Evolutionary conservation across 805 yeast genomes (phyloP).

Genomic region (Kodamaea lidongshanica): DNA sequence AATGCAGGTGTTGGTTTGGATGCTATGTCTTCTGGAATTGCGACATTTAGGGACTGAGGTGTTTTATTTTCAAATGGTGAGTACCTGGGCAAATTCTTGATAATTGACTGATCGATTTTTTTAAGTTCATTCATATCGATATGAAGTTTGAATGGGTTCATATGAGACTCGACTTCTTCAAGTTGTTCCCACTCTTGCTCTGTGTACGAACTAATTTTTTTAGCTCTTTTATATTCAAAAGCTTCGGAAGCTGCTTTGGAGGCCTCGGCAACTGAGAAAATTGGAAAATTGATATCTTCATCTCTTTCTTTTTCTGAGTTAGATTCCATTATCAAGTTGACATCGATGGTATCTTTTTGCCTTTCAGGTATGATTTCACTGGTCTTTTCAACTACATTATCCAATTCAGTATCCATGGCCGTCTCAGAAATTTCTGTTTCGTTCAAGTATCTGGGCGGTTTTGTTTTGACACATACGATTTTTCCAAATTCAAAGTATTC

Average conservation of each 20-base stretch:
- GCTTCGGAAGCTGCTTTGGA: slow-evolving; percentile 1
- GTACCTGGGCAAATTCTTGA: slow-evolving; percentile 43
- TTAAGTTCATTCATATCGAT: slow-evolving; percentile 38
- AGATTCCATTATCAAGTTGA: neutral
- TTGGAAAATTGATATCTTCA: slow-evolving; percentile 3
- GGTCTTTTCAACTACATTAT: neutral
- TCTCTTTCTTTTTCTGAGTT: slow-evolving; percentile 1
- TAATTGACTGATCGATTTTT: slow-evolving; percentile 41
- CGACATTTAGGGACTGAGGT: neutral
- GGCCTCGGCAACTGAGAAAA: slow-evolving; percentile 1
- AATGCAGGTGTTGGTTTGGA: slow-evolving; percentile 16
- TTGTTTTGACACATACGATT: slow-evolving; percentile 51
- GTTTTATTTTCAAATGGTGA: slow-evolving; percentile 40
- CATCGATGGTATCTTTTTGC: slow-evolving; percentile 1
- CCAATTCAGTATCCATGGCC: neutral
- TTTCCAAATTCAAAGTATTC: slow-evolving; percentile 80
- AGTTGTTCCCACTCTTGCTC: slow-evolving; percentile 5
- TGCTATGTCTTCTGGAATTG: neutral
- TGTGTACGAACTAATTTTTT: slow-evolving; percentile 1
- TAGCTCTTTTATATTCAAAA: neutral
- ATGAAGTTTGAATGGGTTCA: slow-evolving; percentile 41
- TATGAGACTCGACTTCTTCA: slow-evolving; percentile 4
- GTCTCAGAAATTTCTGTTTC: slow-evolving; percentile 8
- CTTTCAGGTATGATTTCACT: slow-evolving; percentile 3
- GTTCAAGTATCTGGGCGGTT: slow-evolving; percentile 30